Percentiles rank a stretch among this genome's conserved stretches.
Evolutionary conservation across 2,329 filamentous ascomycete genomes (phyloP).

Genomic region (Colletotrichum truncatum): DNA sequence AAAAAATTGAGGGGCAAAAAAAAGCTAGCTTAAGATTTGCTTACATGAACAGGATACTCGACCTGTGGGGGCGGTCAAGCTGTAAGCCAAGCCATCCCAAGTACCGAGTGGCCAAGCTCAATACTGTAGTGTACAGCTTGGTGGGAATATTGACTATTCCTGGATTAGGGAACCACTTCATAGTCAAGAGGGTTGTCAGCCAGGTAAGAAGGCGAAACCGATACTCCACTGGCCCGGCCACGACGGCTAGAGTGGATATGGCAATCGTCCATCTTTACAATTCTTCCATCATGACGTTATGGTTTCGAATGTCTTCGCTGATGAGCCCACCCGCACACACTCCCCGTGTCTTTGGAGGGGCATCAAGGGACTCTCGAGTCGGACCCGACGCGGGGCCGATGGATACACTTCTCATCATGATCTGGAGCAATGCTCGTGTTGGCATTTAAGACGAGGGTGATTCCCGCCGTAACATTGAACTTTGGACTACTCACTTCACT

Average conservation of each 20-base stretch:
- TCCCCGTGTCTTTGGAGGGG: background rate
- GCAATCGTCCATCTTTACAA: background rate
- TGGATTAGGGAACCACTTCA: conserved; percentile 14
- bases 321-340: background rate
- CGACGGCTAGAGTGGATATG: background rate
- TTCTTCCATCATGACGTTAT: conserved; percentile 29
- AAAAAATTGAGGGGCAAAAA: conserved; percentile 21
- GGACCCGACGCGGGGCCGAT: conserved; percentile 19
- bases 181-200: background rate
- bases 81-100: background rate
- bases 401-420: conserved; percentile 4
- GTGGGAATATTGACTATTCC: background rate
- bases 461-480: background rate
- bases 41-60: background rate
- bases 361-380: background rate
- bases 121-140: background rate
- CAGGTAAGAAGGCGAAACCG: background rate
- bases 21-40: background rate
- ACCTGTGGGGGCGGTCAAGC: background rate
- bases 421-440: background rate
- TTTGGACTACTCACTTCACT: background rate
- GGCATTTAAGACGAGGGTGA: background rate
- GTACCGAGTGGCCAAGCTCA: background rate
- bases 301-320: conserved; percentile 13
- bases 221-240: background rate